Evolutionary conservation across 1,139 yeast genomes (phyloP).

Genomic region (Zygosaccharomyces sapae): DNA sequence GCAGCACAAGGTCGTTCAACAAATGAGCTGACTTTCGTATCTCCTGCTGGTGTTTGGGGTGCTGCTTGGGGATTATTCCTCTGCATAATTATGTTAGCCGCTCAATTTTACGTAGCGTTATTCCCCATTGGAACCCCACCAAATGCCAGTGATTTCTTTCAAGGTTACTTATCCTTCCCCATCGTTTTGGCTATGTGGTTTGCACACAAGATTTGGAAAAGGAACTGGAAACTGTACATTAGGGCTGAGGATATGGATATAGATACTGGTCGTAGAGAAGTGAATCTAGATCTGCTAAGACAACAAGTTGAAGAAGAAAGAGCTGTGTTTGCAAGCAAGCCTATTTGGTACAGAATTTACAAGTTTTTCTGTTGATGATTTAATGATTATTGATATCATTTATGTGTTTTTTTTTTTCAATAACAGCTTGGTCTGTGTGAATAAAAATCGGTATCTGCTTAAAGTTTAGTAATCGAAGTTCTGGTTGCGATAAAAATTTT

Average conservation of each 20-base stretch:
- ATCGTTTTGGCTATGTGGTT: conserved; percentile 54
- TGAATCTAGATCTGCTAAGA: conserved; percentile 60
- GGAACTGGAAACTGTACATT: conserved; percentile 50
- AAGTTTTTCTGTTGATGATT: conserved; percentile 50
- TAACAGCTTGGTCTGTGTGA: not conserved
- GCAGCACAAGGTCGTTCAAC: conserved; percentile 52
- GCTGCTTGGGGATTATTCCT: conserved; percentile 48
- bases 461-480: no score
- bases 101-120: conserved; percentile 54
- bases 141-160: conserved; percentile 55
- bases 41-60: conserved; percentile 56
- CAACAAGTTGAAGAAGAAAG: conserved; percentile 68
- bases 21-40: conserved; percentile 50
- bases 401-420: not conserved
- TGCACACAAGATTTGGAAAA: conserved; percentile 55
- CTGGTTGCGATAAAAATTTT: no score
- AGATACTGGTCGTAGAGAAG: conserved; percentile 70
- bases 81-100: conserved; percentile 48
- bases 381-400: not conserved
- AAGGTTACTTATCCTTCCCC: conserved; percentile 60
- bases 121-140: conserved; percentile 57
- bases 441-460: not conserved
- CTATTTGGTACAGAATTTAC: conserved; percentile 51
- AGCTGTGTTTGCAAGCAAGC: conserved; percentile 50
- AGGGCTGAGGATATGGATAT: conserved; percentile 57